Evolutionary conservation across 2,329 filamentous ascomycete species (phyloP).

Genomic region (Nannizziopsis arthrosporioides): DNA sequence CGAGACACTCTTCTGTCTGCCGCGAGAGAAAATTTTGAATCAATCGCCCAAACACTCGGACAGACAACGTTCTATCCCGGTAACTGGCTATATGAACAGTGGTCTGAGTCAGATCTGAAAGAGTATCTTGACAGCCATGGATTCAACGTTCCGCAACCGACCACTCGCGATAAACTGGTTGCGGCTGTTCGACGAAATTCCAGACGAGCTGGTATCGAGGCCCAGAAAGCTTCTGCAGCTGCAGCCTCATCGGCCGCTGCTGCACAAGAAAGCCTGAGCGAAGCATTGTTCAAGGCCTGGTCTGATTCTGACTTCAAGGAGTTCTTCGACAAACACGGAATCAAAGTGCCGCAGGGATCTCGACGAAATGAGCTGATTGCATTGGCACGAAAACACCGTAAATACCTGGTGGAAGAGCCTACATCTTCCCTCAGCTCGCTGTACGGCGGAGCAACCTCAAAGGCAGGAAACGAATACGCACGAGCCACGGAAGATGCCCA

Average conservation of each 20-base stretch:
- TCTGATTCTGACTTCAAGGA: constrained; percentile 81
- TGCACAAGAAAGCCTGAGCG: constrained; percentile 63
- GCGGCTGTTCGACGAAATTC: constrained; percentile 84
- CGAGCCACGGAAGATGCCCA: constrained; percentile 60
- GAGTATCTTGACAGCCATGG: constrained; percentile 84
- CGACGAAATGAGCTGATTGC: constrained; percentile 81
- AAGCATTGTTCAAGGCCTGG: constrained; percentile 82
- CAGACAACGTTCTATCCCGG: constrained; percentile 80
- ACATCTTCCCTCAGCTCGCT: constrained; percentile 32
- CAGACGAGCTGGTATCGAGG: constrained; percentile 59
- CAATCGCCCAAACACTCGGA: constrained; percentile 59
- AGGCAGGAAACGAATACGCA: constrained; percentile 63
- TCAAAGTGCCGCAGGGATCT: constrained; percentile 83
- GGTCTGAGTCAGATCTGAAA: constrained; percentile 90
- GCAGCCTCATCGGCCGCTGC: constrained; percentile 54
- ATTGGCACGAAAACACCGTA: constrained; percentile 76
- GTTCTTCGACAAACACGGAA: constrained; percentile 81
- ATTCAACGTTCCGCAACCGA: constrained; percentile 72
- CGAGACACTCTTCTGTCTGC: constrained; percentile 71
- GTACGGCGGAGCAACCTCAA: constrained; percentile 61
- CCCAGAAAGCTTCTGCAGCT: constrained; percentile 49
- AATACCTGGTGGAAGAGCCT: constrained; percentile 38
- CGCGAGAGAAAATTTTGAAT: constrained; percentile 69
- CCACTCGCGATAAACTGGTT: constrained; percentile 74
- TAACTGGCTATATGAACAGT: constrained; percentile 83